Evolutionary conservation across 441 rosid genomes (phyloP).

Genomic region (Jatropha podagrica): DNA sequence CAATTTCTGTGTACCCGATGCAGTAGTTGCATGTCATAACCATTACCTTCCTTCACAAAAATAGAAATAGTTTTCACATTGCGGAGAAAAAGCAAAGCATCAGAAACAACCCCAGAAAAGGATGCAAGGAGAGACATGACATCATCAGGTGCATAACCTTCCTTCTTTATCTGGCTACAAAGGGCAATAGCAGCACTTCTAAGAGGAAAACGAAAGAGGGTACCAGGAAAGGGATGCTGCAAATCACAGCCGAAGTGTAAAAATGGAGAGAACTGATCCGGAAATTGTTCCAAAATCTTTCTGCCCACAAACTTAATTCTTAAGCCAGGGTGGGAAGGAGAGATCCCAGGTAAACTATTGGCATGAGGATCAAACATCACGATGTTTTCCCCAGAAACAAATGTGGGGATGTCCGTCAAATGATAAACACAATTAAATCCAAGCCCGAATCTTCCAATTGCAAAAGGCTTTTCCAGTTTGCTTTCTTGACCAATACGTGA

Average conservation of each 20-base stretch:
- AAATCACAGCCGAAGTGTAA: conserved; percentile 97
- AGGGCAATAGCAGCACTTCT: conserved; percentile 72
- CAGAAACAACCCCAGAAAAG: conserved; percentile 78
- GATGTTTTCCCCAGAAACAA: conserved; percentile 98
- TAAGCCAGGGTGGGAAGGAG: conserved; percentile 98
- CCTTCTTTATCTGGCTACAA: conserved; percentile 90
- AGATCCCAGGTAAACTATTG: conserved; percentile 88
- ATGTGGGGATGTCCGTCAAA: conserved; percentile 92
- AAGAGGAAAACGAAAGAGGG: conserved; percentile 98
- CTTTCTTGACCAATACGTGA: conserved; percentile 99
- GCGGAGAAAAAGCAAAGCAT: conserved; percentile 80
- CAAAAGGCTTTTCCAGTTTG: conserved; percentile 96
- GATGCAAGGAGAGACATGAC: conserved; percentile 85
- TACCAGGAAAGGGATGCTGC: conserved; percentile 83
- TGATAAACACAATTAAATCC: conserved; percentile 99
- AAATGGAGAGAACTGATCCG: conserved; percentile 97
- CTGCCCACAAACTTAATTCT: conserved; percentile 91
- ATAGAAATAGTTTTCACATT: conserved; percentile 79
- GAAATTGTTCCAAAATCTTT: conserved; percentile 94
- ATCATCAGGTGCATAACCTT: conserved; percentile 82
- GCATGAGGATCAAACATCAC: conserved; percentile 99
- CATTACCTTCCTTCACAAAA: conserved; percentile 83
- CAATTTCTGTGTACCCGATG: conserved; percentile 71
- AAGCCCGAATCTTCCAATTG: conserved; percentile 97
- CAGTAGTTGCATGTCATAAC: conserved; percentile 77